phyloP scores from a whole-genome alignment of 768 basidiomycete species.

The Sarcomyxa edulis region DNA sequence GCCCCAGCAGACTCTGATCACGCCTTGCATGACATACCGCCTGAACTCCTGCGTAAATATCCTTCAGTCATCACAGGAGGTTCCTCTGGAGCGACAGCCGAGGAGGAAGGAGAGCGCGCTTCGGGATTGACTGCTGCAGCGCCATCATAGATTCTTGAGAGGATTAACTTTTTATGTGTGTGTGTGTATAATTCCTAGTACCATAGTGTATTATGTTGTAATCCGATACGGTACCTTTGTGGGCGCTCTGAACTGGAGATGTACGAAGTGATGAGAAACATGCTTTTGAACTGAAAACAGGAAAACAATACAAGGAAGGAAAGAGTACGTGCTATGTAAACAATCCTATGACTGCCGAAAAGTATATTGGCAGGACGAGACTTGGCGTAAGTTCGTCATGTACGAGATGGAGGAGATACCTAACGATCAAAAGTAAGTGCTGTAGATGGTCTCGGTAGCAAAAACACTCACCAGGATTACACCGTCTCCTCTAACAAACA shows the following conservation, averaged over 20 bases:
- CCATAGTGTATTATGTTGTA: too few relatives aligned
- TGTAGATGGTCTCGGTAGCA: constrained; percentile 2
- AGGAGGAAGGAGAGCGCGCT: constrained; percentile 3
- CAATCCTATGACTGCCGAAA: constrained; percentile 20
- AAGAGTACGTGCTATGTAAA: constrained; percentile 5
- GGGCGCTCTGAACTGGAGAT: too few relatives aligned
- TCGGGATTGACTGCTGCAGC: neutral
- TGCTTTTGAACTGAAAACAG: too few relatives aligned
- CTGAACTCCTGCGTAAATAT: constrained; percentile 10
- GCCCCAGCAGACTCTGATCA: constrained; percentile 68
- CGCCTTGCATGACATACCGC: constrained; percentile 19
- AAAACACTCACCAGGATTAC: constrained; percentile 79
- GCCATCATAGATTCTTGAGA: neutral
- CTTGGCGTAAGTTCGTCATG: constrained; percentile 29
- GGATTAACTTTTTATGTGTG: neutral
- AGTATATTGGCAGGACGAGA: constrained; percentile 25
- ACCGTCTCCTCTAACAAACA: constrained; percentile 96
- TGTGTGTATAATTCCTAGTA: too few relatives aligned
- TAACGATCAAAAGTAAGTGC: constrained; percentile 19
- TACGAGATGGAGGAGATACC: constrained; percentile 80
- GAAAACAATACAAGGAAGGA: neutral
- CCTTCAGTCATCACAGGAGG: constrained; percentile 9
- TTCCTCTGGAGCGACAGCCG: constrained; percentile 18
- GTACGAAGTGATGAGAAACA: too few relatives aligned
- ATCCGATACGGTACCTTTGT: constrained; percentile 13